Conservation (phyloP, 345 rosid species). For the Cardamine occulta region DNA sequence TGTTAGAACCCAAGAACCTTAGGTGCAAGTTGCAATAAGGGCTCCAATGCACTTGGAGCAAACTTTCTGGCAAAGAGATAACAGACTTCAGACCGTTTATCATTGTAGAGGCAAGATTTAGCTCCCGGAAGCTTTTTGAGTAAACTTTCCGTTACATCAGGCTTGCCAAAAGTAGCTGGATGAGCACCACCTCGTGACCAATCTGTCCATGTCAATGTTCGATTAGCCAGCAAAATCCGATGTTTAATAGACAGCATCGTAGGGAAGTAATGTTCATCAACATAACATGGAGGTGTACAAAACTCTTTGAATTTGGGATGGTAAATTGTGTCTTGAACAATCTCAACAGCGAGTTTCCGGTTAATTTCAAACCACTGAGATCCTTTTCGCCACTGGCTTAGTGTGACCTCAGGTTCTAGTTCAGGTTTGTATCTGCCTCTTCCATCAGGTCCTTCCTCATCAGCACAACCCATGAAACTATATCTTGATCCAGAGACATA, state of each 20-base stretch:
- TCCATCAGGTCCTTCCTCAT: conserved; percentile 76
- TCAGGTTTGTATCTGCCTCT: conserved; percentile 70
- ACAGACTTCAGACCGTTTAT: conserved; percentile 55
- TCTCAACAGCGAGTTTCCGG: conserved; percentile 63
- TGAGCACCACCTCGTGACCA: conserved; percentile 97
- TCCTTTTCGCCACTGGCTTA: conserved; percentile 91
- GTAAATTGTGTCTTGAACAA: conserved; percentile 63
- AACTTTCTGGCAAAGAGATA: conserved; percentile 83
- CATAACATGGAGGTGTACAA: conserved; percentile 77
- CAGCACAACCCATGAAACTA: conserved; percentile 84
- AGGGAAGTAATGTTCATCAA: conserved; percentile 91
- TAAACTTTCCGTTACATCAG: conserved; percentile 61
- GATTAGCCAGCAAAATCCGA: conserved; percentile 68
- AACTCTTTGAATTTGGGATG: conserved; percentile 80
- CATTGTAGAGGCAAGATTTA: conserved; percentile 59
- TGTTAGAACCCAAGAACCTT: conserved; percentile 55
- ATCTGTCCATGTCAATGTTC: conserved; percentile 83
- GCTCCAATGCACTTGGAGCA: conserved; percentile 75
- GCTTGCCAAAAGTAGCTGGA: conserved; percentile 75
- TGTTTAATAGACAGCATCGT: conserved; percentile 73
- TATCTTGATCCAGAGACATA: conserved; percentile 64
- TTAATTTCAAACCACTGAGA: conserved; percentile 92
- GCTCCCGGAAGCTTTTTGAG: conserved; percentile 55
- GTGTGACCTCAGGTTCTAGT: conserved; percentile 72
- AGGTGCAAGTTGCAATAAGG: conserved; percentile 58